Evolutionary conservation across 2,329 filamentous ascomycete genomes (phyloP).

Genomic region (Cryphonectria parasitica): DNA sequence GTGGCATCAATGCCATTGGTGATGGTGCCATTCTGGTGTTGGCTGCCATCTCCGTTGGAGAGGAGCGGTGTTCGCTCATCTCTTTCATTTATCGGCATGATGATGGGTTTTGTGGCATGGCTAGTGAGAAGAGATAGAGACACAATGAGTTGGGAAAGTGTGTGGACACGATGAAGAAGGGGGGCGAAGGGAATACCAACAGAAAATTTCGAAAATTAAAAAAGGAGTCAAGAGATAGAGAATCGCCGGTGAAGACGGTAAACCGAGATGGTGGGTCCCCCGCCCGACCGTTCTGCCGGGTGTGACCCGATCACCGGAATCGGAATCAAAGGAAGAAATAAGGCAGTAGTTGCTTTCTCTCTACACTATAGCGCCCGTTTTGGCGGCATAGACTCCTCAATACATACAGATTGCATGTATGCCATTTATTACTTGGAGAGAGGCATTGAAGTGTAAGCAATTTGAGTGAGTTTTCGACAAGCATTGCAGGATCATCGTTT

Average conservation of each 20-base stretch:
- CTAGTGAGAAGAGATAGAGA: neutral
- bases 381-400: neutral
- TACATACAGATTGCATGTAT: no score
- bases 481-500: no score
- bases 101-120: slow-evolving; percentile 1
- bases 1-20: neutral
- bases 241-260: slow-evolving; percentile 13
- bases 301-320: slow-evolving; percentile 19
- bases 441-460: no score
- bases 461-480: no score
- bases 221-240: neutral
- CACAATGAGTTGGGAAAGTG: neutral
- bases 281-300: slow-evolving; percentile 14
- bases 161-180: neutral
- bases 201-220: neutral
- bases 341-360: neutral
- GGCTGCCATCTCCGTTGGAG: slow-evolving; percentile 19
- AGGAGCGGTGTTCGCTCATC: slow-evolving; percentile 30
- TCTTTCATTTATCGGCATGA: slow-evolving; percentile 20
- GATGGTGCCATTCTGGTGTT: slow-evolving; percentile 13
- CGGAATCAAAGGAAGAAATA: slow-evolving; percentile 1
- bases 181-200: neutral
- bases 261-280: slow-evolving; percentile 9
- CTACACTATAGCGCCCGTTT: neutral
- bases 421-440: no score